Base-by-base conservation (phyloP, 345 rosid species). In the Eutrema heterophyllum region DNA sequence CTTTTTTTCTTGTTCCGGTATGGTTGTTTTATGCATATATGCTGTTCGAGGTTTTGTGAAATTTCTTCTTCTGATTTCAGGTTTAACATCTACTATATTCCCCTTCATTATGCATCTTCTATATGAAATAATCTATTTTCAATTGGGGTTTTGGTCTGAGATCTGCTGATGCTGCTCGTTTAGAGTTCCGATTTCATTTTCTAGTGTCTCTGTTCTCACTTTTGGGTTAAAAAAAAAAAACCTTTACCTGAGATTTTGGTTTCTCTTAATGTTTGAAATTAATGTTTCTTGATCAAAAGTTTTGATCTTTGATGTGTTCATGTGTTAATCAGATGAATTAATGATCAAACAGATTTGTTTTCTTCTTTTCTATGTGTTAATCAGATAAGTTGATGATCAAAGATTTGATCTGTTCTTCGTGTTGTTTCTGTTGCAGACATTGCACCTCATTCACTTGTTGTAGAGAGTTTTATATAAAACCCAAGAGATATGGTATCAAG, bases 401-500 rank as follows among this genome's bases (percentile, higher is more conserved):
- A 71, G 61, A 61, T 71, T 45, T 71, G 51, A 71, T 50, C 46
- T 30, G 35, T 46, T 55, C 21, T 16, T n/a, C 30, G 24, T 48
- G 44, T 59, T 50, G 33, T 48, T 48, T 55, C 3, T 56, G 51
- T 71, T 65, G 64, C 64, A 77, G 81, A 51, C 50, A 38, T 64
- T 76, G 50, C 3, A 74, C 39, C 5, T 55, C 33, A 0, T 62
- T 61, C 56, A 45, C 51, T 39, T 58, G 58, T 41, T n/a, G 14
- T 74, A 74, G 44, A 58, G 36, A 66, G 7, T 67, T 26, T 6
- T 18, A 4, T 27, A 26, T 44, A 73, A 21, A 55, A 32, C 24
- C 18, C 57, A 44, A 21, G 11, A 52, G 9, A 70, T 13, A 93
- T 94, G 98, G 89, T 75, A 65, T 94, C 98, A 33, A 89, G 93